These are phyloP conservation scores for Pythium coloratum DNA, from an alignment of 352 stramenopile species.

Conservation along the genomic window DNA sequence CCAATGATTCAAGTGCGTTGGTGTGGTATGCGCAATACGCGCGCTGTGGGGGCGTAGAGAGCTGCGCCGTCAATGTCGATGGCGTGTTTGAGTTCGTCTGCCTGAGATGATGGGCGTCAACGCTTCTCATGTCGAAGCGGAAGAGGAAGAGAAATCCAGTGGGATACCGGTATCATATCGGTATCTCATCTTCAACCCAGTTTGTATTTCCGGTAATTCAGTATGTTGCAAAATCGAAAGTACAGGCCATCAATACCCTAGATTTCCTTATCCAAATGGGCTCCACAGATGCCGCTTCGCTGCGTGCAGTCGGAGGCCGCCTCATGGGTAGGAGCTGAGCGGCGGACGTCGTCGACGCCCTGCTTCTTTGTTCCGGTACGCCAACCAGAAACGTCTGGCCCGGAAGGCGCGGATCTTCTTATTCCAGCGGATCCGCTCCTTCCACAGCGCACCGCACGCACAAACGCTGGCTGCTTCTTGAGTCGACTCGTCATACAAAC, in stretches of 20 bases:
- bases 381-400: constrained; percentile 22
- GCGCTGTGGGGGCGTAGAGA: background rate
- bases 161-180: constrained; percentile 4
- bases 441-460: constrained; percentile 4
- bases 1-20: background rate
- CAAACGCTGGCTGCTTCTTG: background rate
- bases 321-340: too few relatives aligned
- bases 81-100: background rate
- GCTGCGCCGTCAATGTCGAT: background rate
- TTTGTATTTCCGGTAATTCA: too few relatives aligned
- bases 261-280: too few relatives aligned
- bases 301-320: too few relatives aligned
- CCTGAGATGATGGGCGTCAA: constrained; percentile 12
- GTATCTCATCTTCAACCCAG: background rate
- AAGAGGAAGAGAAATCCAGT: constrained; percentile 5
- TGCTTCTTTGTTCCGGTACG: constrained; percentile 5
- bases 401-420: constrained; percentile 7
- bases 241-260: too few relatives aligned
- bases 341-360: too few relatives aligned
- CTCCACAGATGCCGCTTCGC: too few relatives aligned
- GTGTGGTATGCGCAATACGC: background rate
- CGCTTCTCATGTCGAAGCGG: constrained; percentile 15
- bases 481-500: background rate
- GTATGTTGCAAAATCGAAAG: too few relatives aligned
- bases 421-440: constrained; percentile 9